Percentiles rank a stretch among this genome's conserved stretches.
Evolutionary conservation across 2,329 filamentous ascomycete genomes (phyloP).

Genomic region (Arthrobotrys pseudoclavata): DNA sequence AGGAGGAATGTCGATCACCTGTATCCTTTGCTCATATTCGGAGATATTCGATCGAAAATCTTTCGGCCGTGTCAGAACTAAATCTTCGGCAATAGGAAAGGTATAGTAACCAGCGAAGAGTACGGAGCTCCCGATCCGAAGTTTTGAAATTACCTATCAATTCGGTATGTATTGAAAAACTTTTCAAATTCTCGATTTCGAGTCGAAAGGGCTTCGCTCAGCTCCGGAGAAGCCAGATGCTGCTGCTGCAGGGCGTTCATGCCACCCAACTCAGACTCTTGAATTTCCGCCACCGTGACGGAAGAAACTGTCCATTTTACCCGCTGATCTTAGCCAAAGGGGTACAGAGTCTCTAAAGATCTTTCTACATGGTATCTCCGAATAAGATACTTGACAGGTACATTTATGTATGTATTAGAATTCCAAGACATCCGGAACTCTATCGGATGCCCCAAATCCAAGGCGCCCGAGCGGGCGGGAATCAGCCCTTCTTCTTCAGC

Average conservation of each 20-base stretch:
- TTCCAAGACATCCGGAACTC: constrained; percentile 3
- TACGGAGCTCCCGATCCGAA: constrained; percentile 10
- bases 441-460: not conserved
- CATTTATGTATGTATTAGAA: not conserved
- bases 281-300: not conserved
- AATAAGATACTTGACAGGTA: not conserved
- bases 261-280: constrained; percentile 25
- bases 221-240: constrained; percentile 1
- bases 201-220: not conserved
- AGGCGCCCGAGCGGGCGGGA: constrained; percentile 1
- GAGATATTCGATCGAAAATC: constrained; percentile 8
- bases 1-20: constrained; percentile 38
- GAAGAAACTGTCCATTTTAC: constrained; percentile 16
- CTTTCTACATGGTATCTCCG: not conserved
- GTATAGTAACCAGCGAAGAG: not conserved
- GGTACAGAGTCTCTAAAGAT: not conserved
- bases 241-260: not conserved
- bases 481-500: too few relatives aligned
- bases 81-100: constrained; percentile 14
- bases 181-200: not conserved
- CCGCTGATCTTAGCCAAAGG: not conserved
- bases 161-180: not conserved
- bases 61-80: too few relatives aligned
- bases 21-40: constrained; percentile 7
- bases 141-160: not conserved